These are phyloP conservation scores for Balakata baccata DNA, from an alignment of 345 rosid species.

Conservation along the genomic window DNA sequence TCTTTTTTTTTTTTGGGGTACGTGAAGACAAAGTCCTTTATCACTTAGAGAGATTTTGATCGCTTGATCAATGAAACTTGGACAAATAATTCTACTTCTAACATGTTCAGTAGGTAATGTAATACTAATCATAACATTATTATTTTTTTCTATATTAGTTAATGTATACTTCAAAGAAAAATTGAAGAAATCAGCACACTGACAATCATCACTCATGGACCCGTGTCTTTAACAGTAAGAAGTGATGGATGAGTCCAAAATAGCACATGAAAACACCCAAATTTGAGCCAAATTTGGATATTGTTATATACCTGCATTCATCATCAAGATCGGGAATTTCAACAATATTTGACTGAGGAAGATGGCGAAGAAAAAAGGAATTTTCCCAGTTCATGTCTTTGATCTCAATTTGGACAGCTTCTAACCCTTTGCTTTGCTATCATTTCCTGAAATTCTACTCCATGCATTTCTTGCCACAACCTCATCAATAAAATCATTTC, in stretches of 20 bases:
- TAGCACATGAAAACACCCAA: background rate
- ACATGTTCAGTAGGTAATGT: no score
- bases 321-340: constrained; percentile 71
- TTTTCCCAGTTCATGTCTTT: constrained; percentile 89
- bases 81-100: no score
- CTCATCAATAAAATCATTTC: no score
- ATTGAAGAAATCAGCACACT: no score
- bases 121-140: no score
- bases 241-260: background rate
- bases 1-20: no score
- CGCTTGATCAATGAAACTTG: no score
- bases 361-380: constrained; percentile 71
- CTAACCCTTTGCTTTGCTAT: constrained; percentile 59
- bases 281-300: background rate
- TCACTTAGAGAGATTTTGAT: no score
- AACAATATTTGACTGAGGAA: constrained; percentile 60
- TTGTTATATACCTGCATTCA: constrained; percentile 53
- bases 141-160: no score
- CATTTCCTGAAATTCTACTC: constrained; percentile 75
- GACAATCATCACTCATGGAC: no score
- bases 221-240: no score
- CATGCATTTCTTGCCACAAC: constrained; percentile 80
- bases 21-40: no score
- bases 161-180: background rate
- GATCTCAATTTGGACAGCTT: constrained; percentile 56